Evolutionary conservation across 768 basidiomycete species (phyloP).

Genomic region (Calocybe cyanea): DNA sequence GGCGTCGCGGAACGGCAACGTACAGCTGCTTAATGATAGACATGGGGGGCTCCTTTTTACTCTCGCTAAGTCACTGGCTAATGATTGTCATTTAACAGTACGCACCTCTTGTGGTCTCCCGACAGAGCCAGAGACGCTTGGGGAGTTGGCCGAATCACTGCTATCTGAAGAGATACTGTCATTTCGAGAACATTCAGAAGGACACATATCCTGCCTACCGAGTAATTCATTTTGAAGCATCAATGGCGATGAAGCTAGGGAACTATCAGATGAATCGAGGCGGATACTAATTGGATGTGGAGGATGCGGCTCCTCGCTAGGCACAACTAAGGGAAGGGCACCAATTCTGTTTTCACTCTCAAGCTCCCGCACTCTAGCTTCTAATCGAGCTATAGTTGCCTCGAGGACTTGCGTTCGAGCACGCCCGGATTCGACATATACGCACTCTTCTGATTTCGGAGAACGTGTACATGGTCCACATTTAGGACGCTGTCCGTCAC

Average conservation of each 20-base stretch:
- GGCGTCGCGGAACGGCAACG: background rate
- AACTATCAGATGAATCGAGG: background rate
- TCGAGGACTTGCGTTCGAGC: constrained; percentile 58
- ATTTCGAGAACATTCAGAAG: background rate
- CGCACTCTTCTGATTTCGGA: constrained; percentile 57
- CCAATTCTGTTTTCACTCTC: constrained; percentile 41
- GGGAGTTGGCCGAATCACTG: background rate
- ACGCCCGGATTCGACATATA: constrained; percentile 59
- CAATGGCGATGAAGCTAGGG: background rate
- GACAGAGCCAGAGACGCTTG: background rate
- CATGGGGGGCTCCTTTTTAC: background rate
- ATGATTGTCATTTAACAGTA: background rate
- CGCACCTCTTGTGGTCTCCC: background rate
- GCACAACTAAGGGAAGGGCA: constrained; percentile 43
- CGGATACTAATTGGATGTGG: constrained; percentile 2
- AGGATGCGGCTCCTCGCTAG: constrained; percentile 36
- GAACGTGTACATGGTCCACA: constrained; percentile 46
- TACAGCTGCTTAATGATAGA: constrained; percentile 1
- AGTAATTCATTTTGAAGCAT: background rate
- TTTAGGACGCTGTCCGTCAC: constrained; percentile 57
- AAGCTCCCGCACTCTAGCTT: constrained; percentile 49
- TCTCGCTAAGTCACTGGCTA: background rate
- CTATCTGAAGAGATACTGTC: background rate
- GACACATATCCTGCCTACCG: background rate
- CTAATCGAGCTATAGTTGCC: constrained; percentile 45